A percentile compares a stretch with the other conserved stretches of the same genome.
phyloP scores from a whole-genome alignment of 345 rosid genomes.

The Odontarrhena argentea region DNA sequence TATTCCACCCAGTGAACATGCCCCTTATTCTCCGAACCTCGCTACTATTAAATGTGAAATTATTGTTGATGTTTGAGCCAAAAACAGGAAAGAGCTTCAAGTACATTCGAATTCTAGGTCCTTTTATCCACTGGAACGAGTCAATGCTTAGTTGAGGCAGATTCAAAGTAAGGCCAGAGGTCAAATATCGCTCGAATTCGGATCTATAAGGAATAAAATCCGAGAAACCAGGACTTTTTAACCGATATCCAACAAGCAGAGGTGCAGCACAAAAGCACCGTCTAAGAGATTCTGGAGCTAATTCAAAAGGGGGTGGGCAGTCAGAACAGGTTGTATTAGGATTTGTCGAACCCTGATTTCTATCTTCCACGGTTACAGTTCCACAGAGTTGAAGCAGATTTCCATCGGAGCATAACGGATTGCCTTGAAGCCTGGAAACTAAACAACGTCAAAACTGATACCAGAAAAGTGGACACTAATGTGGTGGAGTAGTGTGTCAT shows the following conservation, averaged over 20 bases:
- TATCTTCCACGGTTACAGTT: constrained; percentile 36
- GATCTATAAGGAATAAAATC: constrained; percentile 54
- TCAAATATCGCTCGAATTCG: constrained; percentile 55
- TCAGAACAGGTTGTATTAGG: constrained; percentile 46
- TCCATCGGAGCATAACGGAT: constrained; percentile 62
- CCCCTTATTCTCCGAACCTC: constrained; percentile 62
- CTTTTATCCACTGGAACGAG: constrained; percentile 58
- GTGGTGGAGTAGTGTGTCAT: constrained; percentile 12
- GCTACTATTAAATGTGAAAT: constrained; percentile 57
- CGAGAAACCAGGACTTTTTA: constrained; percentile 92
- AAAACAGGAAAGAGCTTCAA: constrained; percentile 69
- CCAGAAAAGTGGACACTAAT: constrained; percentile 9
- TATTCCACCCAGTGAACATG: constrained; percentile 78
- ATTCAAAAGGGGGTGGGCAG: constrained; percentile 73
- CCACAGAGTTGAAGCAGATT: constrained; percentile 53
- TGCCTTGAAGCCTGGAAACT: constrained; percentile 83
- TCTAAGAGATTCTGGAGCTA: constrained; percentile 48
- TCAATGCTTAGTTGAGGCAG: constrained; percentile 58
- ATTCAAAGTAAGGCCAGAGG: constrained; percentile 55
- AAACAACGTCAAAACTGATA: constrained; percentile 15
- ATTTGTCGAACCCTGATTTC: constrained; percentile 35
- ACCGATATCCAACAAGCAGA: constrained; percentile 69
- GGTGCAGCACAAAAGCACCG: constrained; percentile 84
- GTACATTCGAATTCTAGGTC: constrained; percentile 81
- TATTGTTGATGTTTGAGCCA: constrained; percentile 34